phyloP scores from a whole-genome alignment of 495 filamentous ascomycete genomes.

The Hypoxylon rickii region DNA sequence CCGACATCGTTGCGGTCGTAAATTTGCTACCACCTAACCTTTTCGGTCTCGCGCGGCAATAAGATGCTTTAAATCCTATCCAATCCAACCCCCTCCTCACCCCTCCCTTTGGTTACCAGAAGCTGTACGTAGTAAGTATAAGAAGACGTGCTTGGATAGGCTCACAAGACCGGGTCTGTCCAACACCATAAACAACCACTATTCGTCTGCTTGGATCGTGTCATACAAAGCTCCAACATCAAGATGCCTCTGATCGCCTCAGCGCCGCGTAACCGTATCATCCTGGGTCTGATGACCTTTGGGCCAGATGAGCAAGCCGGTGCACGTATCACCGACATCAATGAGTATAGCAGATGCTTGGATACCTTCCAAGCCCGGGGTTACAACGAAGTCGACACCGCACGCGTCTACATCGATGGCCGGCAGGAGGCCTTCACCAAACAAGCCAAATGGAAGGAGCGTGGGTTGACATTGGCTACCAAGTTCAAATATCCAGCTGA shows the following conservation, averaged over 20 bases:
- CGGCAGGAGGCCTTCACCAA: slow-evolving; percentile 83
- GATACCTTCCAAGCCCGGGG: slow-evolving; percentile 73
- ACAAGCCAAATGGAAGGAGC: slow-evolving; percentile 76
- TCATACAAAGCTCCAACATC: background rate
- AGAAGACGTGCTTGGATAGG: too few relatives aligned
- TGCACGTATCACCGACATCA: slow-evolving; percentile 70
- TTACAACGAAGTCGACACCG: slow-evolving; percentile 81
- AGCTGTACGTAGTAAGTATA: too few relatives aligned
- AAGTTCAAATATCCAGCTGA: slow-evolving; percentile 72
- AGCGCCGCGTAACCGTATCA: slow-evolving; percentile 53
- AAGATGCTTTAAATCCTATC: too few relatives aligned
- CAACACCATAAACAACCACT: too few relatives aligned
- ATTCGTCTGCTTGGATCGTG: too few relatives aligned
- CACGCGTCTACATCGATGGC: slow-evolving; percentile 72
- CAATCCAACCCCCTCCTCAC: too few relatives aligned
- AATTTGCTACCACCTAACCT: too few relatives aligned
- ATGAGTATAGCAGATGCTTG: slow-evolving; percentile 67
- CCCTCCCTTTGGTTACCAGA: too few relatives aligned
- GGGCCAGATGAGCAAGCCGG: slow-evolving; percentile 58
- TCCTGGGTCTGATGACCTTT: slow-evolving; percentile 68
- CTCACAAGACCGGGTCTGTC: too few relatives aligned
- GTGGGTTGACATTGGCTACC: slow-evolving; percentile 82
- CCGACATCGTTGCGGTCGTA: too few relatives aligned
- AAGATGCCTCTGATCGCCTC: slow-evolving; percentile 56
- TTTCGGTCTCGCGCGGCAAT: too few relatives aligned